Base-by-base conservation (phyloP, 257 asterid species). In the Primulina tabacum region DNA sequence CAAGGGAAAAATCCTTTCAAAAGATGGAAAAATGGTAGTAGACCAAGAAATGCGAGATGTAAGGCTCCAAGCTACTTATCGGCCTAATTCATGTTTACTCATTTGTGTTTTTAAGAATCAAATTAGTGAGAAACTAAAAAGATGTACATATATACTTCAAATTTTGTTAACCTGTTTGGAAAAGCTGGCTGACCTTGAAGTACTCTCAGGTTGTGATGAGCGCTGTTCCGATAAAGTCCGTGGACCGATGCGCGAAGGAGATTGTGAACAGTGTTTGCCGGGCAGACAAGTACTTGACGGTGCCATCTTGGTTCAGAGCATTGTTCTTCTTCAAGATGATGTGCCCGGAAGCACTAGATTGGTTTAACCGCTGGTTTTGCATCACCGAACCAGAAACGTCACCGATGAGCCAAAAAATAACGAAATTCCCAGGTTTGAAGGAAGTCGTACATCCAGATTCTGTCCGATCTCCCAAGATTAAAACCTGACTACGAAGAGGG, bases 1-100 rank as follows among this genome's bases (percentile, higher is more conserved):
- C 0, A 85, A 81, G 50, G 96, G 96, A 60, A 90, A 87, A 68
- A 77, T 79, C 80, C 73, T 88, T 4, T 70, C 71, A 68, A 76
- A 80, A 75, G 78, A 76, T 1, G 94, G 94, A 14, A 70, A 35
- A 38, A 7, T 79, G 33, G 86, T 77, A 1, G 83, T 91, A 4
- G 88, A 86, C 57, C 84, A 77, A 59, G 86, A 81, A 4, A 67
- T 82, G 82, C 80, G 91, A 28, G 91, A 91, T 74, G 95, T 89
- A 72, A 85, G 96, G 70, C 35, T 14, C 32, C 35, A 6, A 17
- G 43, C 53, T 30, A 8, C 8, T 65, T 4, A 72, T 64, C 55
- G 7, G 37, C 8, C 12, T 0, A 8, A 70, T 4, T 37, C 37
- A 47, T n/a, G 4, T 14, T 40, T 12, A 0, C 30, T 2, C 6